These are phyloP conservation scores for Metschnikowia henanensis DNA, from an alignment of 805 yeast species.

Conservation along the genomic window DNA sequence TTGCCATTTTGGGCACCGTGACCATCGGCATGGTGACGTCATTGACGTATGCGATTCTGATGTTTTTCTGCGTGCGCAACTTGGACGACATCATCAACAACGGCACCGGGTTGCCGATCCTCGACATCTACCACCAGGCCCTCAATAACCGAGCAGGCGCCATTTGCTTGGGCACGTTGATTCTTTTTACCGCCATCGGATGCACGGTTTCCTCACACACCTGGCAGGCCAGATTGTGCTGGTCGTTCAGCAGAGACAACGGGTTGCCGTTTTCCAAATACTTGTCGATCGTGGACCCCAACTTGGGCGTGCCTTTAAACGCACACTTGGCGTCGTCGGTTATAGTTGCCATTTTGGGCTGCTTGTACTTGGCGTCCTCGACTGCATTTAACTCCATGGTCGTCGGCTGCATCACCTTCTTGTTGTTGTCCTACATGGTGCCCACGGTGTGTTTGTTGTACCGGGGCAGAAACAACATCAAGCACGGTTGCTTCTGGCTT, in stretches of 20 bases:
- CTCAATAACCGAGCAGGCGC: slow-evolving; percentile 36
- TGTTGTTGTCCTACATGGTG: slow-evolving; percentile 36
- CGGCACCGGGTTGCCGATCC: slow-evolving; percentile 39
- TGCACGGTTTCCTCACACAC: slow-evolving; percentile 43
- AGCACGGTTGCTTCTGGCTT: slow-evolving; percentile 43
- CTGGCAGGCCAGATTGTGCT: slow-evolving; percentile 45
- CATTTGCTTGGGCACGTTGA: slow-evolving; percentile 34
- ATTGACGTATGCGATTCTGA: slow-evolving; percentile 39
- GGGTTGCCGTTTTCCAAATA: slow-evolving; percentile 43
- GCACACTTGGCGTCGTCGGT: slow-evolving; percentile 39
- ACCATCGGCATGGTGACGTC: slow-evolving; percentile 41
- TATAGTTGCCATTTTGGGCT: slow-evolving; percentile 38
- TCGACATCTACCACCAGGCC: slow-evolving; percentile 42
- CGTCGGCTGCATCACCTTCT: slow-evolving; percentile 39
- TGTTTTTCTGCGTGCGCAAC: slow-evolving; percentile 39
- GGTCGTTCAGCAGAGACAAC: slow-evolving; percentile 45
- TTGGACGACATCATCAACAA: slow-evolving; percentile 29
- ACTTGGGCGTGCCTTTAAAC: slow-evolving; percentile 38
- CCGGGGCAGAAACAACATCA: slow-evolving; percentile 38
- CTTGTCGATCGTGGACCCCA: slow-evolving; percentile 38
- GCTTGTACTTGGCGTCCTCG: slow-evolving; percentile 35
- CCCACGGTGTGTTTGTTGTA: slow-evolving; percentile 36
- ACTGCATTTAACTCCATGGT: slow-evolving; percentile 44
- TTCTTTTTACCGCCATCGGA: slow-evolving; percentile 36
- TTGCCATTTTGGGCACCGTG: slow-evolving; percentile 40